Evolutionary conservation across 2,329 filamentous ascomycete genomes (phyloP).

Genomic region (Pyrenophora tritici-repentis): DNA sequence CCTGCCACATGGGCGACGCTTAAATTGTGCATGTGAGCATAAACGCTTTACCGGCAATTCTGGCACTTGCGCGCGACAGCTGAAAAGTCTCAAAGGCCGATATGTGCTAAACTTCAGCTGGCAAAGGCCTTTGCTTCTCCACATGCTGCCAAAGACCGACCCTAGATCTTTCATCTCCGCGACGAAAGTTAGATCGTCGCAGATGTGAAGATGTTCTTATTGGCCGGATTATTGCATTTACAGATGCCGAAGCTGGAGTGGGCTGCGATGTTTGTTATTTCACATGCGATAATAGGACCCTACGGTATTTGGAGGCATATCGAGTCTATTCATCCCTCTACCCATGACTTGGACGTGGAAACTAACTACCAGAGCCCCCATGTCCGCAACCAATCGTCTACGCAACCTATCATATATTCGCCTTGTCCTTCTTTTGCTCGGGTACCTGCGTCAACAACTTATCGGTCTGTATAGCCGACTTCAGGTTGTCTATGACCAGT

Average conservation of each 20-base stretch:
- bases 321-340: no score
- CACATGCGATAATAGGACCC: no score
- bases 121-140: not conserved
- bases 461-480: slow-evolving; percentile 60
- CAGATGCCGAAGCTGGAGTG: not conserved
- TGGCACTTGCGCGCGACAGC: no score
- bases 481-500: slow-evolving; percentile 62
- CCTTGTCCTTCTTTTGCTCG: slow-evolving; percentile 58
- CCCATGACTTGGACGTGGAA: no score
- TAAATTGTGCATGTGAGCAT: slow-evolving; percentile 4
- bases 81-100: no score
- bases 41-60: not conserved
- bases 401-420: slow-evolving; percentile 29
- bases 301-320: no score
- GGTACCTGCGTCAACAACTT: slow-evolving; percentile 64
- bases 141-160: slow-evolving; percentile 26
- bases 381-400: not conserved
- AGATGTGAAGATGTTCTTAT: no score
- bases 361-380: not conserved
- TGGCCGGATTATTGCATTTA: not conserved
- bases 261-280: no score
- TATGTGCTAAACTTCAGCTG: no score
- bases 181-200: not conserved
- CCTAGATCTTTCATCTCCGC: slow-evolving; percentile 20
- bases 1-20: not conserved